Percentiles rank a stretch among this genome's conserved stretches.
Evolutionary conservation across 768 basidiomycete genomes (phyloP).

Genomic region (Tubosaeta sp.): DNA sequence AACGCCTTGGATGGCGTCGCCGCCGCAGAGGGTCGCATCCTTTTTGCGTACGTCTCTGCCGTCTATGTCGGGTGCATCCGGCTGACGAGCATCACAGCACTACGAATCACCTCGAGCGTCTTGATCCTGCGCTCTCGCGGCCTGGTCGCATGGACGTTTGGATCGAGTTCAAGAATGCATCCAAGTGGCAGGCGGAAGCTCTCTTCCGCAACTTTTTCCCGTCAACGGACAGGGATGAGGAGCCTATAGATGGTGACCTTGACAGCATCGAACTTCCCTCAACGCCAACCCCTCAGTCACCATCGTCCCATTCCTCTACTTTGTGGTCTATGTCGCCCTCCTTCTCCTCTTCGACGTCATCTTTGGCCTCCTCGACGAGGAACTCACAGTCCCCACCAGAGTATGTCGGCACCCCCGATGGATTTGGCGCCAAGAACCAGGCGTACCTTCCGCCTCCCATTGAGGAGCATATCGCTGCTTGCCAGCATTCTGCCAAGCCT

Average conservation of each 20-base stretch:
- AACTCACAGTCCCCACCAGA: constrained; percentile 24
- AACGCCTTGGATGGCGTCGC: constrained; percentile 87
- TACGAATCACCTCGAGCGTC: constrained; percentile 86
- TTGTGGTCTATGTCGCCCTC: constrained; percentile 43
- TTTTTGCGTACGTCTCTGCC: constrained; percentile 71
- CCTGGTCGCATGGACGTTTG: constrained; percentile 92
- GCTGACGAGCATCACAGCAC: constrained; percentile 43
- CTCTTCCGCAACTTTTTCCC: constrained; percentile 93
- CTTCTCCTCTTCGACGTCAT: constrained; percentile 40
- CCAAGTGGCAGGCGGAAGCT: constrained; percentile 79
- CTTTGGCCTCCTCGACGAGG: constrained; percentile 32
- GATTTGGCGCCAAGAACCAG: constrained; percentile 53
- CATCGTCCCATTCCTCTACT: constrained; percentile 43
- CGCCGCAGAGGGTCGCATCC: constrained; percentile 79
- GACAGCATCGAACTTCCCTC: constrained; percentile 43
- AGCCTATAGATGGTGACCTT: constrained; percentile 37
- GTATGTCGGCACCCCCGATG: constrained; percentile 13
- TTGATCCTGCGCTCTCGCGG: constrained; percentile 88
- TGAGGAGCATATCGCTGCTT: constrained; percentile 53
- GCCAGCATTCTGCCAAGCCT: constrained; percentile 60
- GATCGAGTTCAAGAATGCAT: constrained; percentile 87
- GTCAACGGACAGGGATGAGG: constrained; percentile 51
- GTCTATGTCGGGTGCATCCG: not conserved
- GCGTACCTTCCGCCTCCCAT: constrained; percentile 63
- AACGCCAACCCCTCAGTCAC: constrained; percentile 40